Evolutionary conservation across 108 stramenopile species (phyloP).

Genomic region (Pelagomonas calceolata): DNA sequence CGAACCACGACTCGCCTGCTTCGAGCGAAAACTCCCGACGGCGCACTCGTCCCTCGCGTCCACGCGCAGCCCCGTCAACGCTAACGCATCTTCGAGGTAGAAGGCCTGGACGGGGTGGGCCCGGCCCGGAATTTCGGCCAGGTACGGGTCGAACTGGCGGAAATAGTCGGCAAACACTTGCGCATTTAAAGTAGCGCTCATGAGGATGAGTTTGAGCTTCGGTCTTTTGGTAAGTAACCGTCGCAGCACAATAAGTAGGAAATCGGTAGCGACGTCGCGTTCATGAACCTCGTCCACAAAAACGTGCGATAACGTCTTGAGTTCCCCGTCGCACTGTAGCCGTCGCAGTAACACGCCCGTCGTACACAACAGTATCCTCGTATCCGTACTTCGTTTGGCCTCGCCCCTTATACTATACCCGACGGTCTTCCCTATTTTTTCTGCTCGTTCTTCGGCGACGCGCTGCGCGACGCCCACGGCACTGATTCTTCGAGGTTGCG

Average conservation of each 20-base stretch:
- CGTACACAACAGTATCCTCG: slow-evolving; percentile 41
- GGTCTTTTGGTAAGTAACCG: slow-evolving; percentile 22
- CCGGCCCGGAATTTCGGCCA: slow-evolving; percentile 44
- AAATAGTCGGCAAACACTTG: slow-evolving; percentile 42
- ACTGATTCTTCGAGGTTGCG: slow-evolving; percentile 71
- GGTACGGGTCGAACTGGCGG: slow-evolving; percentile 18
- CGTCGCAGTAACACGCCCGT: slow-evolving; percentile 45
- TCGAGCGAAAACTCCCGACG: slow-evolving; percentile 3
- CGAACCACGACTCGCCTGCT: slow-evolving; percentile 51
- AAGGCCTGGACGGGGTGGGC: slow-evolving; percentile 43
- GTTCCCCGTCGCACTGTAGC: slow-evolving; percentile 22
- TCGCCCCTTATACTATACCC: slow-evolving; percentile 51
- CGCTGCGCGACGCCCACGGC: slow-evolving; percentile 69
- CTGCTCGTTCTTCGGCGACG: slow-evolving; percentile 59
- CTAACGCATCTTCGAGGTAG: slow-evolving; percentile 64
- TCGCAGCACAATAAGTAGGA: slow-evolving; percentile 40
- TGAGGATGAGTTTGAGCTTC: slow-evolving; percentile 40
- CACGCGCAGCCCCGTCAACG: slow-evolving; percentile 49
- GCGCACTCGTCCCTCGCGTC: slow-evolving; percentile 43
- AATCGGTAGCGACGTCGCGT: slow-evolving; percentile 40
- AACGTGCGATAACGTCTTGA: slow-evolving; percentile 25
- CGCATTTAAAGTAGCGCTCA: slow-evolving; percentile 58
- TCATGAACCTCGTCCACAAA: slow-evolving; percentile 50
- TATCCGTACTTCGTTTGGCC: slow-evolving; percentile 18
- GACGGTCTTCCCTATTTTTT: slow-evolving; percentile 22